Evolutionary conservation across 2,329 filamentous ascomycete genomes (phyloP), one percentile per base, ranked within the genome.

Genomic region (Sporothrix sp.): DNA sequence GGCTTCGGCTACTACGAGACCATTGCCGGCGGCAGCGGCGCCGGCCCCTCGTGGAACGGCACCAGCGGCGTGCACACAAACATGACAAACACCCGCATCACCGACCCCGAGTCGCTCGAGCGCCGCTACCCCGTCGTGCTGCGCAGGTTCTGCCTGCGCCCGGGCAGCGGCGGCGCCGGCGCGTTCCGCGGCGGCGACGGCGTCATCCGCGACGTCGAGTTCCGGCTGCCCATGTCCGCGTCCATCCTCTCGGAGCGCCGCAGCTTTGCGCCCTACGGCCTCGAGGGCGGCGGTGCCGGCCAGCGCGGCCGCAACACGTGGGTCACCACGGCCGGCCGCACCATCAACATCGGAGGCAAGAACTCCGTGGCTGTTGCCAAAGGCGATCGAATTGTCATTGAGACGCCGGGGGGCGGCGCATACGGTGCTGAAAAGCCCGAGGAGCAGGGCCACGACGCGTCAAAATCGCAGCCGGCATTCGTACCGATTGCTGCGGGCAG

Each of bases 61-160:
- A 59, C 58, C 48, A 51, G 58, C 25, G 60, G 58, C 23, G 58
- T 61, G 11, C 59, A 61, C 35, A 57, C 57, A 2, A 60, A 65
- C 30, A 59, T 59, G 7, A 66, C 64, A 3, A 63, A 65, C 47
- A 65, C 60, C 1, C 58, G 60, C 20, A 59, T 59, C 43, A 63
- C 65, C 4, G 60, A 68, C 46, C 42, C 57, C 0, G 60, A 65
- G 51, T 56, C 64, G 4, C 55, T 67, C 8, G 66, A 68, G 55
- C 60, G 62, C 50, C 58, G 64, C 3, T 64, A 61, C 0, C 62
- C 64, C 1, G 62, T 66, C 2, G 14, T 68, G 0, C 57, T 68
- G 2, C 59, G 62, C 0, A 50, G 57, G 20, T 62, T 65, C 32
- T 56, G 56, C 8, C 58, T 68, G 21, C 57, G 59, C 0, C 27